phyloP scores from a whole-genome alignment of 148 eudicot genomes.

The Polygonum aviculare region DNA sequence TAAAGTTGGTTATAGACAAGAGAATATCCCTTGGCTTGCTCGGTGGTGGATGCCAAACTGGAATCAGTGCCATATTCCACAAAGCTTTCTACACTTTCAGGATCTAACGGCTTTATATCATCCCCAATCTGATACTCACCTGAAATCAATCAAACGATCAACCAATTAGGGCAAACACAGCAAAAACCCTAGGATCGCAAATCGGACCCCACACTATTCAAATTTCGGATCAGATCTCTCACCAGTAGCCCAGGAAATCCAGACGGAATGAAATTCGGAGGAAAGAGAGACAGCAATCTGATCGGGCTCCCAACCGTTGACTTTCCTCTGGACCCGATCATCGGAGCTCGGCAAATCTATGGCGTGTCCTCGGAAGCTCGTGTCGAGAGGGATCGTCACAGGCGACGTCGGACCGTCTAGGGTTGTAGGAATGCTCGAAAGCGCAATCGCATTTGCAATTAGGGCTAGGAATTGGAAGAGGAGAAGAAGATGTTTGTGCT shows the following conservation, averaged over 20 bases:
- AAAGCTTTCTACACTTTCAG: constrained; percentile 51
- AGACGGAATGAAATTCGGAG: not conserved
- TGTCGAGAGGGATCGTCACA: constrained; percentile 2
- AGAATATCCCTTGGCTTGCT: constrained; percentile 54
- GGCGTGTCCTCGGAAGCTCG: constrained; percentile 4
- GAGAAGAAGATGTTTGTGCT: not conserved
- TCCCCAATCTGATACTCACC: constrained; percentile 85
- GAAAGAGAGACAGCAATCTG: constrained; percentile 12
- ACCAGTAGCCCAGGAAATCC: constrained; percentile 15
- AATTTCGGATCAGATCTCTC: not conserved
- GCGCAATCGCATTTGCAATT: not conserved
- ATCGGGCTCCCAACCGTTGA: constrained; percentile 5
- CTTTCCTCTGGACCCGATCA: not conserved
- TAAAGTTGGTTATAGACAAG: constrained; percentile 79
- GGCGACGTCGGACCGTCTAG: constrained; percentile 11
- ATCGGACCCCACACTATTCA: not conserved
- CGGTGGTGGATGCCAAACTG: constrained; percentile 23
- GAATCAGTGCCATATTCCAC: constrained; percentile 48
- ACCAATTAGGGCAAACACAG: too few relatives aligned
- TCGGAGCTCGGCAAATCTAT: constrained; percentile 10
- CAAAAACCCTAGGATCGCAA: not conserved
- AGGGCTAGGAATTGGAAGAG: not conserved
- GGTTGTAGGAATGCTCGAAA: constrained; percentile 7
- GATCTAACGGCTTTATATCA: constrained; percentile 59
- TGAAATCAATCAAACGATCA: constrained; percentile 21